A percentile compares a stretch with the other conserved stretches of the same genome.
Evolutionary conservation across 2,329 filamentous ascomycete genomes (phyloP).

Genomic region (Apiospora aurea): DNA sequence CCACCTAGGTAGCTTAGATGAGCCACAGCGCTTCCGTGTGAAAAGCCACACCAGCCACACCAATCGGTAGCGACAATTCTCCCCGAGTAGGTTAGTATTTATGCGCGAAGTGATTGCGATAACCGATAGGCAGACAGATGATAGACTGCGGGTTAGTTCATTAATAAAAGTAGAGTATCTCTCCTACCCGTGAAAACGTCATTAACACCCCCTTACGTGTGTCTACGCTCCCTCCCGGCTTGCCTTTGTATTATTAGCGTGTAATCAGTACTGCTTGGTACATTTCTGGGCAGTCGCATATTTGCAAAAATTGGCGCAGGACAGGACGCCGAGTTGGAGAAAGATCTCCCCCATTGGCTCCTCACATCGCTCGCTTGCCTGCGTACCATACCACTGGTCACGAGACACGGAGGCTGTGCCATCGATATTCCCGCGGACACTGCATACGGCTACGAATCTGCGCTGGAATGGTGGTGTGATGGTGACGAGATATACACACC

Average conservation of each 20-base stretch:
- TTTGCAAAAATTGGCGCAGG: background rate
- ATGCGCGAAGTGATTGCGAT: constrained; percentile 6
- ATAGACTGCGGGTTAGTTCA: background rate
- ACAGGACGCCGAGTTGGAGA: background rate
- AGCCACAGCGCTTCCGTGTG: background rate
- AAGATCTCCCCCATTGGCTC: constrained; percentile 9
- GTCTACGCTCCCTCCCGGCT: background rate
- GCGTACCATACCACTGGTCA: background rate
- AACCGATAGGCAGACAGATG: background rate
- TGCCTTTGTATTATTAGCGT: constrained; percentile 2
- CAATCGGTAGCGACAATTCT: background rate
- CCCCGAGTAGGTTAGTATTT: background rate
- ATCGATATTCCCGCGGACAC: background rate
- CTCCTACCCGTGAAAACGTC: background rate
- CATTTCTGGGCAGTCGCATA: background rate
- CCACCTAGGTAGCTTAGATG: background rate
- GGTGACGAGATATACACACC: background rate
- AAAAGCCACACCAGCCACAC: background rate
- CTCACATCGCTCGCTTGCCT: background rate
- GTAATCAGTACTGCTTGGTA: background rate
- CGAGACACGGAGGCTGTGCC: constrained; percentile 8
- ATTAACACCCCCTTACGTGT: background rate
- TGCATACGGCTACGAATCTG: background rate
- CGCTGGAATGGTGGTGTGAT: constrained; percentile 11
- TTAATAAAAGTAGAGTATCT: background rate